These are phyloP conservation scores for Podospora australis DNA, from an alignment of 495 filamentous ascomycete genomes.

Conservation along the genomic window DNA sequence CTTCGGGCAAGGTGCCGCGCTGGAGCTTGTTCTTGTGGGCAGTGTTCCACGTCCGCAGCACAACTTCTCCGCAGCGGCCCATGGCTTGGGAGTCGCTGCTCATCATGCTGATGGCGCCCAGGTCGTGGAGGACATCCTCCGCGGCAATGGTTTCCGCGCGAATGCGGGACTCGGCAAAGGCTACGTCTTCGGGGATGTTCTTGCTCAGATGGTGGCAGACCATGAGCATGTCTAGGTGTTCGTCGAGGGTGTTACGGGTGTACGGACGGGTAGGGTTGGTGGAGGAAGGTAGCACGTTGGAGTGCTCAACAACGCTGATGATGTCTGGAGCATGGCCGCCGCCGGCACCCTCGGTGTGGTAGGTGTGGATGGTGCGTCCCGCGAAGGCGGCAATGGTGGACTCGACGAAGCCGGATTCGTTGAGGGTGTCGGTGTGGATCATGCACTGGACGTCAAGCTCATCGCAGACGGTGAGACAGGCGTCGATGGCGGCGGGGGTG, in stretches of 20 bases:
- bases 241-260: conserved; percentile 89
- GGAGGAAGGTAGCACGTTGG: conserved; percentile 85
- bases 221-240: conserved; percentile 99
- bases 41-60: conserved; percentile 94
- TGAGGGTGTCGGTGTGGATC: conserved; percentile 96
- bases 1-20: conserved; percentile 68
- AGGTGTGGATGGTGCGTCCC: conserved; percentile 89
- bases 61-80: conserved; percentile 93
- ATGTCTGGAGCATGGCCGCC: conserved; percentile 97
- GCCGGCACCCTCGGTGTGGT: conserved; percentile 96
- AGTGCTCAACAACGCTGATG: conserved; percentile 84
- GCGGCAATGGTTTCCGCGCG: conserved; percentile 94
- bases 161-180: conserved; percentile 93
- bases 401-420: conserved; percentile 96
- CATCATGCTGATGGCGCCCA: conserved; percentile 98
- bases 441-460: conserved; percentile 88
- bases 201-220: conserved; percentile 92
- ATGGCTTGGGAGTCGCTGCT: conserved; percentile 94
- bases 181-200: conserved; percentile 92
- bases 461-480: conserved; percentile 83
- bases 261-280: conserved; percentile 94
- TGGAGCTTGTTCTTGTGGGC: conserved; percentile 97
- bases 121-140: conserved; percentile 93
- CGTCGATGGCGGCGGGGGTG: conserved; percentile 88
- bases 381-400: conserved; percentile 85